Evolutionary conservation across 176 grass and related monocot species (phyloP), one percentile per base, ranked within the genome.

Genomic region (Hyparrhenia diplandra): DNA sequence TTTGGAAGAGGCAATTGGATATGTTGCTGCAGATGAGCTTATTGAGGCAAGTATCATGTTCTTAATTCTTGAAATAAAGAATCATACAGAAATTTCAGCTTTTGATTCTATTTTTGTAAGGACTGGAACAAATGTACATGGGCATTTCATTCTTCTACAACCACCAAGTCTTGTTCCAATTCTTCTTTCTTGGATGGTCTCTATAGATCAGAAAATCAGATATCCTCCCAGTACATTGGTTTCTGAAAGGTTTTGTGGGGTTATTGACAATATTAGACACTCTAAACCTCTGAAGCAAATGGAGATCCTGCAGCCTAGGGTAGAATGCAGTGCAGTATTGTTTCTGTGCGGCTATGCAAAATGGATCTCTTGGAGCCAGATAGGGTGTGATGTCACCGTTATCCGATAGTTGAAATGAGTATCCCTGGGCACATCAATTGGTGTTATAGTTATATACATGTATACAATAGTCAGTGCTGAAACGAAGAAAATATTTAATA

Each of bases 1-100:
- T 88, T 90, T 99, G 85, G 96, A 99, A 87, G 92, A 95, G 67
- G 96, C 96, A 84, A 99, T 99, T 90, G 96, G 96, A 75, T 99
- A 99, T 89, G 96, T 99, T 84, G 96, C 90, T 94, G 80, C 92
- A 64, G 96, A 99, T 88, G 96, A 99, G 71, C 96, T 99, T 79
- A 95, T 99, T 40, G 96, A 99, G 96, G 96, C 80, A 86, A 90
- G 90, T 93, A 68, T 21, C 65, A 43, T 61, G 30, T 75, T 46
- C 18, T 89, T 29, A 43, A 67, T 69, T 79, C 8, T 67, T 73
- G 16, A 35, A 66, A 79, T 6, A 67, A 57, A 73, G 13, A 73
- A 45, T 37, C 17, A 10, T 73, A 35, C 25, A 64, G 30, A 64
- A 51, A 27, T 9, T 57, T 63, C 11, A 35, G 27, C 66, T 71